Conservation (phyloP, 1,139 yeast species). For the Saccharomyces hybrid region DNA sequence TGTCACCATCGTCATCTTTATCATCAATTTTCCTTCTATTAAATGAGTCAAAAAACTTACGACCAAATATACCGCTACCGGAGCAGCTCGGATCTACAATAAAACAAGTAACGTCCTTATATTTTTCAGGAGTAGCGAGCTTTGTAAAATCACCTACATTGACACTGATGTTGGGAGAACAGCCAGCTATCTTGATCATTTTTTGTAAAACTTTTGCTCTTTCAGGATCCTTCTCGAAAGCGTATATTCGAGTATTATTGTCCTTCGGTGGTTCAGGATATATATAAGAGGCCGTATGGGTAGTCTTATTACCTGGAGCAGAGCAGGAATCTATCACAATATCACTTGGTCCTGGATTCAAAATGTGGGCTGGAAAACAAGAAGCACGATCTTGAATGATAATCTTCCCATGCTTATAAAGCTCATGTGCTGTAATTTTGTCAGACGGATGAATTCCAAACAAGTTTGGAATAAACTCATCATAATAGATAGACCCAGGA, state of each 20-base stretch:
- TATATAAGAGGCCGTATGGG: slow-evolving; percentile 71
- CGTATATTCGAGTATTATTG: slow-evolving; percentile 42
- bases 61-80: slow-evolving; percentile 93
- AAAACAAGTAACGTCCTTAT: slow-evolving; percentile 61
- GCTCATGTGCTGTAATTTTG: slow-evolving; percentile 52
- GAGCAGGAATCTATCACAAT: slow-evolving; percentile 87
- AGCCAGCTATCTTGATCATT: slow-evolving; percentile 77
- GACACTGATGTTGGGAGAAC: slow-evolving; percentile 45
- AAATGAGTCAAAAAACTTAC: slow-evolving; percentile 34
- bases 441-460: slow-evolving; percentile 78
- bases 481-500: slow-evolving; percentile 59
- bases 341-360: slow-evolving; percentile 48
- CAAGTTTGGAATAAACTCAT: slow-evolving; percentile 61
- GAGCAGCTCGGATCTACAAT: slow-evolving; percentile 96
- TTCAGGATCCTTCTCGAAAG: slow-evolving; percentile 77
- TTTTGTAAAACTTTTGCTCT: slow-evolving; percentile 64
- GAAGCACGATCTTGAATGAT: slow-evolving; percentile 95
- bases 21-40: slow-evolving; percentile 21
- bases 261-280: slow-evolving; percentile 17
- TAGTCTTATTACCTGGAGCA: slow-evolving; percentile 97
- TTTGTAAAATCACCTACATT: slow-evolving; percentile 79
- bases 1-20: slow-evolving; percentile 29
- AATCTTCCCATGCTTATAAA: slow-evolving; percentile 66
- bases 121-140: slow-evolving; percentile 47
- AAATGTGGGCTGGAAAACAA: slow-evolving; percentile 86